Conservation (phyloP, 768 basidiomycete species). For the Psilocybe sp. region DNA sequence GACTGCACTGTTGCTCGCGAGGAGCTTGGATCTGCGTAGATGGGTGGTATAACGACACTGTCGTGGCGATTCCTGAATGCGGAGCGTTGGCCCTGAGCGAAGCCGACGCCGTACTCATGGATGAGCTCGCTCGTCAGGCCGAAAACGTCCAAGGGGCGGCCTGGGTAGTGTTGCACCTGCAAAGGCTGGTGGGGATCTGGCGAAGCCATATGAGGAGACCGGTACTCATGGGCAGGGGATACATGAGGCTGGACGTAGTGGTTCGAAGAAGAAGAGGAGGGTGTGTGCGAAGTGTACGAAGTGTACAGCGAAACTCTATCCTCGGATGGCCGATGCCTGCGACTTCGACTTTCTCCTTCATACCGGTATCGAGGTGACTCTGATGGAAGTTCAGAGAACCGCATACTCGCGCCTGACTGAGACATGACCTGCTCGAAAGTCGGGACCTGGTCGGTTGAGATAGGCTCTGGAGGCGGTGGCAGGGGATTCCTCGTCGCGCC, state of each 20-base stretch:
- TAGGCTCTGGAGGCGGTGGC: conserved; percentile 53
- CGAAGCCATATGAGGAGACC: too few species aligned
- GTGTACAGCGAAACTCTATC: too few species aligned
- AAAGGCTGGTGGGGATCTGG: too few species aligned
- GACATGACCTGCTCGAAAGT: conserved; percentile 32
- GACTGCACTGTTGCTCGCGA: too few species aligned
- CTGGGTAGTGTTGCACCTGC: conserved; percentile 5
- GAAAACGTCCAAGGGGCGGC: conserved; percentile 11
- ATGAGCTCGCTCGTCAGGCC: conserved; percentile 12
- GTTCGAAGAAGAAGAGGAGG: neutral
- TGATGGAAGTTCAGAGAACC: conserved; percentile 11
- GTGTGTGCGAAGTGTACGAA: neutral
- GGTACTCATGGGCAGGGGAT: conserved; percentile 1
- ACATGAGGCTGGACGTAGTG: conserved; percentile 12
- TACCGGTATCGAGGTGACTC: conserved; percentile 5
- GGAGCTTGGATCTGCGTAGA: too few species aligned
- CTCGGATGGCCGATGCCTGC: too few species aligned
- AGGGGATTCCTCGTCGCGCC: conserved; percentile 41
- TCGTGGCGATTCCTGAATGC: conserved; percentile 8
- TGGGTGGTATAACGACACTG: neutral
- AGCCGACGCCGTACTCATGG: conserved; percentile 17
- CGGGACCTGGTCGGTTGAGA: conserved; percentile 43
- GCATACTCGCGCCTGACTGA: conserved; percentile 8
- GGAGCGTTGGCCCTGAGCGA: conserved; percentile 16
- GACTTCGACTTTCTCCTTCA: conserved; percentile 5